Evolutionary conservation across 2,329 filamentous ascomycete species (phyloP).

Genomic region (Aspergillus sp.): DNA sequence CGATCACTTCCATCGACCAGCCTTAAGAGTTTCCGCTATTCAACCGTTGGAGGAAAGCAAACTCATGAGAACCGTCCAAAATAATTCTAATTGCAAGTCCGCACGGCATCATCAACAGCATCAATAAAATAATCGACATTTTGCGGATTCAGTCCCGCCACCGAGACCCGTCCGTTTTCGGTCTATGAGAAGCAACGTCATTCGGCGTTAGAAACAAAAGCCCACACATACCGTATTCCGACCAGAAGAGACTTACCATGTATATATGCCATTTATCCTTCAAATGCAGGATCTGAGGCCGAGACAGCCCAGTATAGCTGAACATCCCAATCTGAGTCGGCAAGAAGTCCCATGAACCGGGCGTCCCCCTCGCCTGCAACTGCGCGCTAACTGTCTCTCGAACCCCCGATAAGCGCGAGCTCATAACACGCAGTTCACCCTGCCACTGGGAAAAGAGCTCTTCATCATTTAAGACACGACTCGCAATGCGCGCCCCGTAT

Average conservation of each 20-base stretch:
- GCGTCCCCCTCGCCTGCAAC: conserved; percentile 81
- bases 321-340: conserved; percentile 99
- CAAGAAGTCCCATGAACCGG: conserved; percentile 94
- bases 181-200: conserved; percentile 49
- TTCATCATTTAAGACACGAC: conserved; percentile 77
- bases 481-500: conserved; percentile 88
- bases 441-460: conserved; percentile 88
- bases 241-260: conserved; percentile 38
- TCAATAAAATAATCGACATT: conserved; percentile 93
- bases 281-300: conserved; percentile 48
- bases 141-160: conserved; percentile 89
- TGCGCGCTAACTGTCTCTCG: conserved; percentile 61
- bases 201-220: neutral
- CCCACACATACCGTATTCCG: neutral
- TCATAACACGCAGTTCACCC: conserved; percentile 88
- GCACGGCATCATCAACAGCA: conserved; percentile 81
- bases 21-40: no score
- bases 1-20: no score
- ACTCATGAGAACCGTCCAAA: no score
- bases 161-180: conserved; percentile 96
- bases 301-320: conserved; percentile 66
- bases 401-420: conserved; percentile 92
- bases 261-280: conserved; percentile 52
- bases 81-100: conserved; percentile 4
- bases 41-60: no score